Base-by-base conservation (phyloP, 2,329 filamentous ascomycete genomes). In the Fusarium mundagurra region DNA sequence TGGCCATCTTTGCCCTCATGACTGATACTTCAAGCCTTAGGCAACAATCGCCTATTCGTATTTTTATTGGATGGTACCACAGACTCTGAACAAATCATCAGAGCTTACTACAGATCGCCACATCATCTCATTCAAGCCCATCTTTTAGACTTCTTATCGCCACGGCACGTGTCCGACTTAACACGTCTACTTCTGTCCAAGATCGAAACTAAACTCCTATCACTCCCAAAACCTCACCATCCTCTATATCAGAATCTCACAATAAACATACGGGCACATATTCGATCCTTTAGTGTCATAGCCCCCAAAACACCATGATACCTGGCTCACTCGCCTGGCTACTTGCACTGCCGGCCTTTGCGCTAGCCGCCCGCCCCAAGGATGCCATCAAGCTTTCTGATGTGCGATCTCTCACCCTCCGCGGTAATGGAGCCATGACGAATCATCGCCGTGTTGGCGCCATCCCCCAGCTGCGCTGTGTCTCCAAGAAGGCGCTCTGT, bases 341-440 rank as follows among this genome's bases (percentile, higher is more conserved):
- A 59, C 61, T 81, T 67, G 29, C 71, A 61, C 72, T 81, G 44
- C 77, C 79, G 22, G 50, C 75, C 57, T 75, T 81, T 57, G 53
- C 76, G 65, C 63, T 77, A 45, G 60, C 77, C 51, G 72, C 80
- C 31, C 79, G 80, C 13, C 71, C 87, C 65, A 85, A 84, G 44
- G 83, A 89, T 77, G 88, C 88, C 65, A 87, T 90, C 79, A 86
- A 88, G 66, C 86, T 90, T 76, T 90, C 88, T 33, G 78, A 86
- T 6, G 92, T 98, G 63, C 89, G 94, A 75, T 88, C 92, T 54
- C 89, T 98, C 45, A 98, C 95, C 12, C 89, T 98, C 18, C 92
- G 91, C 68, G 87, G 88, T 74, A 87, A 88, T 69, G 82, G 82
- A 80, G 86, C 88, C 58, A 85, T 89, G 78, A 98, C 96, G 2